Conservation (phyloP, 1,284 basidiomycete species). For the Coniferiporia weirii region DNA sequence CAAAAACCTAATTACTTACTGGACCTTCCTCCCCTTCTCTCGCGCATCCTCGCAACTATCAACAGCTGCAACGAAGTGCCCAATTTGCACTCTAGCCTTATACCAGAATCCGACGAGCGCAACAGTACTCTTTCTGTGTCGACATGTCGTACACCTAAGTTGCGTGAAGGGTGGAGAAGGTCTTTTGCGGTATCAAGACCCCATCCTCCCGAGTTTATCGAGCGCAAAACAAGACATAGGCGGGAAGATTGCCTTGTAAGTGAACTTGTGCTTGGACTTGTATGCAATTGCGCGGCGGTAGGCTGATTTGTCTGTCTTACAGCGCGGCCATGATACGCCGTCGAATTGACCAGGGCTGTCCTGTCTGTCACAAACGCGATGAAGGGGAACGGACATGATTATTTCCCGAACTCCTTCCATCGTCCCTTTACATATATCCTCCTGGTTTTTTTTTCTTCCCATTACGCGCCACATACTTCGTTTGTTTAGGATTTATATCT, state of each 20-base stretch:
- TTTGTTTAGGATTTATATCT: not conserved
- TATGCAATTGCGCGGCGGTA: not conserved
- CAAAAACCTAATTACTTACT: not conserved
- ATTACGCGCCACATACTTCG: not conserved
- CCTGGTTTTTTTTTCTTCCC: no score
- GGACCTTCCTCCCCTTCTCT: not conserved
- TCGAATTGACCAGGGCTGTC: slow-evolving; percentile 63
- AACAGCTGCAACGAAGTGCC: slow-evolving; percentile 57
- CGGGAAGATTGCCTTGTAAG: slow-evolving; percentile 71
- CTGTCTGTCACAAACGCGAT: slow-evolving; percentile 61
- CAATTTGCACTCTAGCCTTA: slow-evolving; percentile 57
- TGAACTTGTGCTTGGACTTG: slow-evolving; percentile 21
- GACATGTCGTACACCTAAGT: slow-evolving; percentile 77
- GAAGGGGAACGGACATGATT: slow-evolving; percentile 46
- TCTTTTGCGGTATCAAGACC: slow-evolving; percentile 48
- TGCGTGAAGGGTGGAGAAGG: slow-evolving; percentile 58
- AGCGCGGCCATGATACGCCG: slow-evolving; percentile 70
- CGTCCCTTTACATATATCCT: not conserved
- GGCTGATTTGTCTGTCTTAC: not conserved
- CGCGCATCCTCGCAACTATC: slow-evolving; percentile 5
- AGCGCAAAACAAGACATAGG: slow-evolving; percentile 45
- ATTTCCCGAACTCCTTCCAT: not conserved
- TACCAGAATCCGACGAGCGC: slow-evolving; percentile 56
- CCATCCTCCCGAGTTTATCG: slow-evolving; percentile 38
- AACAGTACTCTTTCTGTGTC: slow-evolving; percentile 77